Base-by-base conservation (phyloP, 2,329 filamentous ascomycete species). In the Calonectria leucothoes region DNA sequence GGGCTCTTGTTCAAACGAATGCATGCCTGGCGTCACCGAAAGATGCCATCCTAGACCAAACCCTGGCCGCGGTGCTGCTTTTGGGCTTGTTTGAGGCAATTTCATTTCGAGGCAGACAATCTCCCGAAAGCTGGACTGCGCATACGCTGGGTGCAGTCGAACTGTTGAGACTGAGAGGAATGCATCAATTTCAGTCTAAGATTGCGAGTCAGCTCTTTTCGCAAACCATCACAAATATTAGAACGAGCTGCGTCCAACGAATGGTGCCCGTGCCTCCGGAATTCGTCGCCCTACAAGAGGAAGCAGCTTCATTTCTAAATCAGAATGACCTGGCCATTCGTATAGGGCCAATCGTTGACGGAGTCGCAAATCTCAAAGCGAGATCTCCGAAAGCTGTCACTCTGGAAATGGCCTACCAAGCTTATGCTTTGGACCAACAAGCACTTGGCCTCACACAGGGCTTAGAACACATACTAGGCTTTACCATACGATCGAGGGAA, bases 1-100 rank as follows among this genome's bases (percentile, higher is more conserved):
- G 52, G 14, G 77, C 78, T 4, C 49, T 80, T n/a, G 29, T 29
- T 8, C 75, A 70, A 14, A 76, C 74, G 33, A 80, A 78, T 33
- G 63, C 68, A 0, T 39, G 72, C 14, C 73, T 82, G 1, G 66
- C 74, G 14, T 75, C 70, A 4, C 70, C 76, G 3, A 57, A 68
- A 33, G 72, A 68, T 6, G 79, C 80, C 2, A 31, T 81, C 4
- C 71, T 79, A 17, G 80, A 82, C 49, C 66, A 73, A 8, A 82
- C 80, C 0, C 76, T 82, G 3, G 80, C 76, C 11, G 76, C 79
- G 5, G 80, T 82, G n/a, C 70, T 82, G 11, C 70, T 81, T 2
- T 69, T 82, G n/a, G 80, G 77, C 12, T 70, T 81, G 12, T 82
- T 81, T 45, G 80, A 82, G 39, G 79, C 79, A n/a, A 76, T 79